A percentile compares a stretch with the other conserved stretches of the same genome.
These are phyloP conservation scores for Apium graveolens DNA, from an alignment of 129 eudicot species.

Conservation along the genomic window DNA sequence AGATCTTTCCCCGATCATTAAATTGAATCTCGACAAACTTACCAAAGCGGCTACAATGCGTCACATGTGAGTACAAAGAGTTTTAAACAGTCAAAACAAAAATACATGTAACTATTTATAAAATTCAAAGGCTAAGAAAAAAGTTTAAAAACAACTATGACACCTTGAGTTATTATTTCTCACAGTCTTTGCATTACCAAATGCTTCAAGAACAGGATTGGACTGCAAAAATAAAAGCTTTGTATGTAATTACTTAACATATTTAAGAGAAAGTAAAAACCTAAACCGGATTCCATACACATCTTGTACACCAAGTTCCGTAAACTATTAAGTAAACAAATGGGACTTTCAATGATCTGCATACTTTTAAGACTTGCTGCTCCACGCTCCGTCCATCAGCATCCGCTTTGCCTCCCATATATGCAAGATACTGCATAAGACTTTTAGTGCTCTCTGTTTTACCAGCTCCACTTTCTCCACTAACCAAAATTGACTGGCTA, in stretches of 20 bases:
- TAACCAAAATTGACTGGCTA: constrained; percentile 87
- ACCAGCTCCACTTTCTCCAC: constrained; percentile 99
- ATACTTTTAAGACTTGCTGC: constrained; percentile 85
- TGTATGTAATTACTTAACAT: constrained; percentile 6
- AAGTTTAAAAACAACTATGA: background rate
- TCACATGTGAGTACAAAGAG: constrained; percentile 11
- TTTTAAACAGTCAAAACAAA: background rate
- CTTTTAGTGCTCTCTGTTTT: constrained; percentile 83
- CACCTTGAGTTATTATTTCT: constrained; percentile 84
- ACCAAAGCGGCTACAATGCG: constrained; percentile 74
- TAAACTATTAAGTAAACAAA: background rate
- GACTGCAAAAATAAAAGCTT: constrained; percentile 44
- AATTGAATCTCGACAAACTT: constrained; percentile 92
- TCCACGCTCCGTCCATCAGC: constrained; percentile 60
- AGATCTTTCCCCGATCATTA: constrained; percentile 52
- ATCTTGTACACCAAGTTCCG: background rate
- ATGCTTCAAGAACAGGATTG: constrained; percentile 79
- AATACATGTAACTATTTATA: background rate
- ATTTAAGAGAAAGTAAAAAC: background rate
- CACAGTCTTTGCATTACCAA: constrained; percentile 75
- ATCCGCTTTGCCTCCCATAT: constrained; percentile 67
- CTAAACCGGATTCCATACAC: background rate
- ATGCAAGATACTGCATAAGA: constrained; percentile 85
- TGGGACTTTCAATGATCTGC: constrained; percentile 11
- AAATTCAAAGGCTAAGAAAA: background rate